A percentile compares a stretch with the other conserved stretches of the same genome.
Evolutionary conservation across 371 early-diverging fungal genomes (phyloP).

Genomic region (Circinella minor): DNA sequence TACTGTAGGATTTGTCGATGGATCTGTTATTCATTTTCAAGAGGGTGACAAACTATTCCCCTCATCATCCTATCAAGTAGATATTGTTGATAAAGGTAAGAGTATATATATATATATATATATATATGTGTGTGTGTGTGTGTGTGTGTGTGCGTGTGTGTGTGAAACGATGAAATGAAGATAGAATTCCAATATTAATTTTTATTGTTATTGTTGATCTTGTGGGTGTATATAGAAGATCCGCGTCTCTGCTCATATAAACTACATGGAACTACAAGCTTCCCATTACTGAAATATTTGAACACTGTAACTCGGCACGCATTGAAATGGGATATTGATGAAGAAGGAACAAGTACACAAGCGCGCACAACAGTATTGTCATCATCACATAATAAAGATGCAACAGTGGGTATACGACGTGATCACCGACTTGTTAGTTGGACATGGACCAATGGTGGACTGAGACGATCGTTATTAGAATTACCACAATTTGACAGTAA

Average conservation of each 20-base stretch:
- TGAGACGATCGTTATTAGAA: conserved; percentile 4
- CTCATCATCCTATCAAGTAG: not conserved
- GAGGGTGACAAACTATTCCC: conserved; percentile 4
- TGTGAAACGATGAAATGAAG: no score
- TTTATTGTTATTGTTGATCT: no score
- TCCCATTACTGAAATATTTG: conserved; percentile 6
- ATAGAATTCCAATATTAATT: no score
- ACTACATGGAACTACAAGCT: conserved; percentile 4
- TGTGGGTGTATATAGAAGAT: not conserved
- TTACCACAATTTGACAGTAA: conserved; percentile 13
- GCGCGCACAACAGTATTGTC: not conserved
- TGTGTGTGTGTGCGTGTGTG: no score
- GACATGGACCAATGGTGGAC: conserved; percentile 2
- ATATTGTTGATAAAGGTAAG: conserved; percentile 12
- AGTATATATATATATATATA: not conserved
- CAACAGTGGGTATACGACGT: conserved; percentile 1
- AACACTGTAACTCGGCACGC: not conserved
- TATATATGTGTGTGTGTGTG: no score
- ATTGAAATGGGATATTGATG: not conserved
- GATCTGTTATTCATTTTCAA: conserved; percentile 14
- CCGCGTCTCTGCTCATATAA: conserved; percentile 8
- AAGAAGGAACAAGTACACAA: conserved; percentile 2
- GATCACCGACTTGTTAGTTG: conserved; percentile 10
- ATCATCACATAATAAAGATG: not conserved
- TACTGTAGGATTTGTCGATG: conserved; percentile 13